phyloP scores from a whole-genome alignment of 768 basidiomycete genomes.

The Postia placenta region DNA sequence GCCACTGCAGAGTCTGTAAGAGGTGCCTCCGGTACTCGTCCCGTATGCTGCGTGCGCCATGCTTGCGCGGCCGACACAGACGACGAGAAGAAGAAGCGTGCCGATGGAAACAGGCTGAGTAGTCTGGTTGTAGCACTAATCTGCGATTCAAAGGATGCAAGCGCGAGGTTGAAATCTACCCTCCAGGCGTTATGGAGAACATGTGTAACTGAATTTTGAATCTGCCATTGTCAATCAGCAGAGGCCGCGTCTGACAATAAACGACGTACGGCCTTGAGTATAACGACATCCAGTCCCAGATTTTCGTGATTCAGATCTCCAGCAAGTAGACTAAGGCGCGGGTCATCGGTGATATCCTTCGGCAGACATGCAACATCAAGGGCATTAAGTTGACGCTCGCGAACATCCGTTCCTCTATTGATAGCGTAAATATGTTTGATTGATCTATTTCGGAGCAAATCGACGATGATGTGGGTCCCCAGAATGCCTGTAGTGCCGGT shows the following conservation, averaged over 20 bases:
- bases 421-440: slow-evolving; percentile 21
- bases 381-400: slow-evolving; percentile 9
- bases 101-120: slow-evolving; percentile 27
- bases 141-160: slow-evolving; percentile 26
- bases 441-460: slow-evolving; percentile 10
- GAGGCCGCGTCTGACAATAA: not conserved
- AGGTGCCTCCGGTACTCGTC: slow-evolving; percentile 20
- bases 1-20: slow-evolving; percentile 22
- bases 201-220: slow-evolving; percentile 8
- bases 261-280: slow-evolving; percentile 10
- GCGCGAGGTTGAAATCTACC: slow-evolving; percentile 31
- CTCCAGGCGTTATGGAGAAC: slow-evolving; percentile 35
- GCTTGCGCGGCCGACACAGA: slow-evolving; percentile 25
- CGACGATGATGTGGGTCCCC: slow-evolving; percentile 22
- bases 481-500: slow-evolving; percentile 30
- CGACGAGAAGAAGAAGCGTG: slow-evolving; percentile 27
- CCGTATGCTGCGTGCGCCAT: slow-evolving; percentile 7
- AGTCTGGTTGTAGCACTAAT: slow-evolving; percentile 26
- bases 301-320: slow-evolving; percentile 14
- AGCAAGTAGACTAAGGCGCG: slow-evolving; percentile 11
- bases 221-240: slow-evolving; percentile 1
- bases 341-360: slow-evolving; percentile 3
- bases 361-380: slow-evolving; percentile 14
- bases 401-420: slow-evolving; percentile 14
- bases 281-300: slow-evolving; percentile 11